Conservation (phyloP, 2,329 filamentous ascomycete genomes). For the Claviceps sp. region DNA sequence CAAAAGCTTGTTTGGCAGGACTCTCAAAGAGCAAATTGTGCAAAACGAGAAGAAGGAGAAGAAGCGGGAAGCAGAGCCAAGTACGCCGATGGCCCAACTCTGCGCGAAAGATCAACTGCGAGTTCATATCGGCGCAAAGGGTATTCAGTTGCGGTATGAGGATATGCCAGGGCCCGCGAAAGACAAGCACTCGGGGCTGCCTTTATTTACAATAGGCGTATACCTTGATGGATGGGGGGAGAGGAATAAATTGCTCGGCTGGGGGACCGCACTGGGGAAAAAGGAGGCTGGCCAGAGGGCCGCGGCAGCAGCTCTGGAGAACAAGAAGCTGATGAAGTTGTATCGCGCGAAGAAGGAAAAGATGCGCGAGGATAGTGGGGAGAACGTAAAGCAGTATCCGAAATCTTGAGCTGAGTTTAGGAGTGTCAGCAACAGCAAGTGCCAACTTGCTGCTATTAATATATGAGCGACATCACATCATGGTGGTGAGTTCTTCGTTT, state of each 20-base stretch:
- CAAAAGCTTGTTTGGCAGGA: conserved; percentile 57
- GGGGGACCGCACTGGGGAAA: conserved; percentile 52
- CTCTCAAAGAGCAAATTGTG: conserved; percentile 41
- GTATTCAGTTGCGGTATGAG: conserved; percentile 47
- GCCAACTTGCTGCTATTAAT: background rate
- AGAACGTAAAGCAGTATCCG: background rate
- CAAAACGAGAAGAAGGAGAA: conserved; percentile 10
- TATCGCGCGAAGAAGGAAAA: conserved; percentile 32
- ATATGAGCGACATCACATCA: background rate
- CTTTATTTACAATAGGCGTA: conserved; percentile 48
- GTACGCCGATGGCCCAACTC: background rate
- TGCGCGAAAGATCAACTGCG: conserved; percentile 19
- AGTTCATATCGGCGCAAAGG: conserved; percentile 36
- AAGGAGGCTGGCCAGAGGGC: conserved; percentile 56
- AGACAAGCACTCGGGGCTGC: conserved; percentile 38
- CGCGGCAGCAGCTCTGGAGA: conserved; percentile 47
- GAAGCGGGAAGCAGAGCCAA: background rate
- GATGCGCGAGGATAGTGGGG: background rate
- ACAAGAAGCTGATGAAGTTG: conserved; percentile 48
- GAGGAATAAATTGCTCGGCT: conserved; percentile 45
- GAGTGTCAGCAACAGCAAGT: background rate
- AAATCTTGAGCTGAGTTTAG: background rate
- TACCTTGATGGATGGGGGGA: conserved; percentile 59
- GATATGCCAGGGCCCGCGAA: conserved; percentile 40
- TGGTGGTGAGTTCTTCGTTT: background rate